Evolutionary conservation across 345 rosid species (phyloP), one percentile per base, ranked within the genome.

Genomic region (Iberis pinnata): DNA sequence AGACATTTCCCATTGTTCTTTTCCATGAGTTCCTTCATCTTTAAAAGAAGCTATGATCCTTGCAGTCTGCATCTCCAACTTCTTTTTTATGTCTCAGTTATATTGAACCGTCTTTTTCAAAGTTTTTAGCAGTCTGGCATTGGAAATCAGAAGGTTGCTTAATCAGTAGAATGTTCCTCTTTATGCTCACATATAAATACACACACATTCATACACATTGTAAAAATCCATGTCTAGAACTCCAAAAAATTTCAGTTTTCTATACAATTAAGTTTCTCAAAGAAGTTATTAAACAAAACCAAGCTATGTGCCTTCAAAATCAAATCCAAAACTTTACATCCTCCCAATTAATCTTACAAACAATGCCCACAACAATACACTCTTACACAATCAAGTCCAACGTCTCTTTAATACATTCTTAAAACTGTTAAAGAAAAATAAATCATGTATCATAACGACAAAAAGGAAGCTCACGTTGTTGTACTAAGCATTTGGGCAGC

Each of bases 121-220:
- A 80, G 49, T 27, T 32, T 65, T 80, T 78, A 45, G 74, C 83
- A 22, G 75, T 77, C 56, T 77, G 59, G 9, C 70, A 80, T 58
- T 92, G 99, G 68, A 74, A 69, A 51, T 78, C 58, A 51, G 99
- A 88, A 16, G 95, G 97, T 60, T 71, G 77, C 66, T 85, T 86
- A 38, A 92, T 86, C 50, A 81, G 80, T 43, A 92, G 81, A 39
- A 79, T 66, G 46, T 83, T 88, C 58, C 47, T 61, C 74, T 49
- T 81, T 90, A 49, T 88, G 97, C 72, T 78, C 87, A 51, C 98
- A 85, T 69, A 97, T 92, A 73, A 53, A 4, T 11, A 8, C 13
- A 36, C 67, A 43, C n/a, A 10, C 5, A 42, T 13, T 2, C 49
- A 44, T 20, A 20, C 0, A 12, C 37, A 44, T 22, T 44, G 12